Evolutionary conservation across 805 yeast species (phyloP).

Genomic region (Myxozyma neglecta): DNA sequence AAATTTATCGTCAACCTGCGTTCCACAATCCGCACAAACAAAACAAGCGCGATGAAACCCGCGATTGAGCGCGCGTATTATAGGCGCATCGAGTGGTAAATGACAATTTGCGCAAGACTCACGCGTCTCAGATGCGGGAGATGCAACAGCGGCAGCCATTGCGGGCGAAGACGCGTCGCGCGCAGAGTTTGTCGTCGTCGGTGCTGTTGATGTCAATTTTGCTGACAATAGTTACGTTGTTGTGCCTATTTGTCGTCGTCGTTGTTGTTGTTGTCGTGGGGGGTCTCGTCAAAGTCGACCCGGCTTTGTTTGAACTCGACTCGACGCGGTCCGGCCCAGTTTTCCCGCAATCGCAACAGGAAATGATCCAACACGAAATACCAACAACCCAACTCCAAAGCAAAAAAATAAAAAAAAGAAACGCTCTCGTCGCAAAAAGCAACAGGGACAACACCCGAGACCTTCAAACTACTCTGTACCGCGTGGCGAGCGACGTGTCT

Average conservation of each 20-base stretch:
- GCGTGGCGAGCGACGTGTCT: too few relatives aligned
- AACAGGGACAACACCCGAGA: too few relatives aligned
- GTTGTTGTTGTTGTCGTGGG: neutral
- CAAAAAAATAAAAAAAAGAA: too few relatives aligned
- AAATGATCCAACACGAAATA: too few relatives aligned
- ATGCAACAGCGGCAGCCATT: neutral
- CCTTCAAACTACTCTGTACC: too few relatives aligned
- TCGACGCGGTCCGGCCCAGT: too few relatives aligned
- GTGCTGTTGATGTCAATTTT: too few relatives aligned
- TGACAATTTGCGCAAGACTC: constrained; percentile 21
- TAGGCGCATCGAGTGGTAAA: constrained; percentile 17
- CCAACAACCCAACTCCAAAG: too few relatives aligned
- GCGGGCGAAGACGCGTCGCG: neutral
- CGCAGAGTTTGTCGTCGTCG: neutral
- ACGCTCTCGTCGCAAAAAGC: too few relatives aligned
- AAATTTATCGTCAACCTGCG: constrained; percentile 79
- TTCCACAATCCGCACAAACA: constrained; percentile 61
- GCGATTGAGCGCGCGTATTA: constrained; percentile 26
- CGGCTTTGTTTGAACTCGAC: too few relatives aligned
- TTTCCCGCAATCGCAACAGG: too few relatives aligned
- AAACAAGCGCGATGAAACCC: constrained; percentile 30
- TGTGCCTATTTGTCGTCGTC: neutral
- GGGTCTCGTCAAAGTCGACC: neutral
- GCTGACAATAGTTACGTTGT: neutral
- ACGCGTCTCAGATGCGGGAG: neutral